Evolutionary conservation across 768 basidiomycete species (phyloP), one percentile per base, ranked within the genome.

Genomic region (Chalciporus chontae): DNA sequence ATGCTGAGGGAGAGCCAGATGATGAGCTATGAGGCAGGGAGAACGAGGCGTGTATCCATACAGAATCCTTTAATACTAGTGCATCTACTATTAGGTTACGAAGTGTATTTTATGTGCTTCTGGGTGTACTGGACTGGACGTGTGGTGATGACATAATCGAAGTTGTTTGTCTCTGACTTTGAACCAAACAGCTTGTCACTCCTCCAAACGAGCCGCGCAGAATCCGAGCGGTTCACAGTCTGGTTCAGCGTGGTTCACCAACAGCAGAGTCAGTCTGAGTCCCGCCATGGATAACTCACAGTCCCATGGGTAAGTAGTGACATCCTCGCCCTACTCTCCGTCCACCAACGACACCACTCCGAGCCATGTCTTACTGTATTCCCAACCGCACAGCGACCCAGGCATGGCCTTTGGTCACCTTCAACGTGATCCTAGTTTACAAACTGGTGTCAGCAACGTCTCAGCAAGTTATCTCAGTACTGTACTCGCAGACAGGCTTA

Each of bases 321-420:
- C n/a, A n/a, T 18, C 13, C 34, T 40, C 40, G 43, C 17, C 21
- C 34, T 38, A 43, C 36, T 31, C 32, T 18, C 19, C 47, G 32
- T 17, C 47, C 19, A 17, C 29, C 37, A 34, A 27, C 51, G 29
- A 48, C 49, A 24, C 19, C 34, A 27, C 19, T 27, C 45, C 29
- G 11, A 46, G 36, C 48, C 27, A 62, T 58, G 51, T 51, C 54
- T 54, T 45, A 56, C 32, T 26, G 18, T 38, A 48, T 53, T 51
- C 47, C 54, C 37, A 26, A 27, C 37, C 59, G 52, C 65, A 34
- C 64, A 83, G 81, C 69, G 81, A 83, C 64, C 68, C 75, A 53
- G 70, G 68, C 55, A 83, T 84, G 79, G 73, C 81, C 61, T 84
- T 83, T 73, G 73, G 72, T 53, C 81, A 81, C 65, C 72, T 84